Percentiles rank a stretch among this genome's conserved stretches.
Conservation (phyloP, 2,329 filamentous ascomycete genomes). For the Balansia obtecta region DNA sequence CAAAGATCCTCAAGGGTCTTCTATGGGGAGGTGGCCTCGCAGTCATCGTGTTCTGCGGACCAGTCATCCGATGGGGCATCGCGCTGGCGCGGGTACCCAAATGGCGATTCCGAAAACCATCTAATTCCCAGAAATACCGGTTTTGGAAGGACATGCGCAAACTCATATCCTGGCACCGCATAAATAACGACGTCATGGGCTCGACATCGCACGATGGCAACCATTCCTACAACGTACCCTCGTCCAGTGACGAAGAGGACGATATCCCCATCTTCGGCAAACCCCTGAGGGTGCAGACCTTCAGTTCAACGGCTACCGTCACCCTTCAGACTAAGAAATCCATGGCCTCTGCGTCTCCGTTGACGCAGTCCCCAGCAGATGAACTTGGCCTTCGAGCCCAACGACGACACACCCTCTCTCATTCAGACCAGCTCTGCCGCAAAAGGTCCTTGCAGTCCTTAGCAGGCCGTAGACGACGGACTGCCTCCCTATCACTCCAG, state of each 20-base stretch:
- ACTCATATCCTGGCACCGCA: slow-evolving; percentile 31
- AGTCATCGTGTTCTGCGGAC: slow-evolving; percentile 59
- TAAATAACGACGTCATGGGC: slow-evolving; percentile 28
- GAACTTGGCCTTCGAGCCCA: slow-evolving; percentile 14
- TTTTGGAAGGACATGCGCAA: slow-evolving; percentile 27
- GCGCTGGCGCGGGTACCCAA: slow-evolving; percentile 76
- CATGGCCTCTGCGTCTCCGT: background rate
- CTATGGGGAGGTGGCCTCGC: slow-evolving; percentile 75
- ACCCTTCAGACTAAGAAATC: background rate
- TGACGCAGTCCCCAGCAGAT: background rate
- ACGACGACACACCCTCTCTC: slow-evolving; percentile 42
- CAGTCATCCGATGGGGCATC: slow-evolving; percentile 72
- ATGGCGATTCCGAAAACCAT: slow-evolving; percentile 67
- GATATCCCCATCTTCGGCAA: slow-evolving; percentile 9
- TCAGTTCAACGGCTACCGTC: slow-evolving; percentile 12
- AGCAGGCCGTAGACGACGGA: slow-evolving; percentile 52
- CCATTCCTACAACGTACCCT: slow-evolving; percentile 17
- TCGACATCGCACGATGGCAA: slow-evolving; percentile 16
- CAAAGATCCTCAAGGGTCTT: slow-evolving; percentile 71
- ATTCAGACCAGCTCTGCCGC: slow-evolving; percentile 19
- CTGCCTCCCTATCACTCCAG: slow-evolving; percentile 50
- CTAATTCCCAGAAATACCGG: slow-evolving; percentile 22
- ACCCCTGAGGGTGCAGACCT: slow-evolving; percentile 18
- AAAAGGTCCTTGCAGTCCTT: slow-evolving; percentile 41
- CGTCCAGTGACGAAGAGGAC: slow-evolving; percentile 21